Conservation (phyloP, 2,329 filamentous ascomycete species). For the Septoria linicola region DNA sequence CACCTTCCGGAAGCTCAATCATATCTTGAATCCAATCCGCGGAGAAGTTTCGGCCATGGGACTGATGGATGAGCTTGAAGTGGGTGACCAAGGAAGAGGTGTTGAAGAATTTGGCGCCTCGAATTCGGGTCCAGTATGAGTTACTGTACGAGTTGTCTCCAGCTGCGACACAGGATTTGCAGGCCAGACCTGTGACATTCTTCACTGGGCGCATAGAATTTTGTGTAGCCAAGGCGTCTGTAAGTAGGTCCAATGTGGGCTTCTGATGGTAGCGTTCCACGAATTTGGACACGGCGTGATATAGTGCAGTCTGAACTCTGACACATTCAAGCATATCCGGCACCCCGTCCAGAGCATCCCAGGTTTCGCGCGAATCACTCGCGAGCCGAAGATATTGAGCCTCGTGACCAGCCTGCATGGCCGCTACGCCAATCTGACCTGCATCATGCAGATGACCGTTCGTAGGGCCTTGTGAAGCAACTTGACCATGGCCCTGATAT, state of each 20-base stretch:
- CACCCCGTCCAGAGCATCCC: constrained; percentile 60
- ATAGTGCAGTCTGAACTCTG: constrained; percentile 62
- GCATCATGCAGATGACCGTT: background rate
- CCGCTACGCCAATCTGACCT: background rate
- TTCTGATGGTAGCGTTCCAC: constrained; percentile 57
- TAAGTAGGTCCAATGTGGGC: constrained; percentile 58
- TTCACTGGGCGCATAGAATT: constrained; percentile 46
- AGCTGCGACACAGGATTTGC: constrained; percentile 36
- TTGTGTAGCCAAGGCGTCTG: constrained; percentile 43
- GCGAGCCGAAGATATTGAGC: constrained; percentile 43
- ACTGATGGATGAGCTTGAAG: constrained; percentile 57
- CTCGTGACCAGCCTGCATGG: constrained; percentile 15
- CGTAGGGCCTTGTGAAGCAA: background rate
- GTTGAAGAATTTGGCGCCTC: constrained; percentile 43
- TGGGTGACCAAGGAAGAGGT: constrained; percentile 60
- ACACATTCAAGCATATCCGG: constrained; percentile 62
- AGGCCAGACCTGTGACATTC: constrained; percentile 46
- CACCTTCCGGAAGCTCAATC: constrained; percentile 58
- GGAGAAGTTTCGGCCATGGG: constrained; percentile 34
- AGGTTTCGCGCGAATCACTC: constrained; percentile 59
- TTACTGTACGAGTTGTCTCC: constrained; percentile 31
- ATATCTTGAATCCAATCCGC: constrained; percentile 61
- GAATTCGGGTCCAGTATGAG: constrained; percentile 39
- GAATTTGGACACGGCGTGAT: constrained; percentile 61
- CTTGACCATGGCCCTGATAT: constrained; percentile 1